These are phyloP conservation scores for Lithospermum erythrorhizon DNA, from an alignment of 257 asterid species.

Conservation along the genomic window DNA sequence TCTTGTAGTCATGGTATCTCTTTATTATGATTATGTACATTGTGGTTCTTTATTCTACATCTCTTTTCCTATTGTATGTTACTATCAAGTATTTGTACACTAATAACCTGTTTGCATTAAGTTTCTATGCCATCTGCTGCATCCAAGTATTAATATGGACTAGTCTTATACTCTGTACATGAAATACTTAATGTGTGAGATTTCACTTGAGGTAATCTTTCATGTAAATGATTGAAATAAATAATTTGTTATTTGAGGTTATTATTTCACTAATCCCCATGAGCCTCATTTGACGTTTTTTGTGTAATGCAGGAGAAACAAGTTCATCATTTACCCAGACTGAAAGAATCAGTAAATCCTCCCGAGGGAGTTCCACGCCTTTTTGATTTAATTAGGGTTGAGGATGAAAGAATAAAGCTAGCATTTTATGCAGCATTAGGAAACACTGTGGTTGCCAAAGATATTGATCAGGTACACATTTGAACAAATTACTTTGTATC, in stretches of 20 bases:
- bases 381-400: conserved; percentile 80
- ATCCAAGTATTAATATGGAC: background rate
- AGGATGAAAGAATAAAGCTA: conserved; percentile 82
- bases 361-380: conserved; percentile 84
- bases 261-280: background rate
- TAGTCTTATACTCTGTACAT: background rate
- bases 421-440: conserved; percentile 80
- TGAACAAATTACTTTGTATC: background rate
- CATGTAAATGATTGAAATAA: background rate
- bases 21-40: background rate
- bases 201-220: background rate
- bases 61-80: background rate
- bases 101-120: background rate
- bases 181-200: background rate
- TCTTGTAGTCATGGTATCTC: background rate
- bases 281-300: conserved; percentile 6
- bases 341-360: conserved; percentile 55
- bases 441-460: conserved; percentile 68
- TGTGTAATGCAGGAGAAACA: conserved; percentile 69
- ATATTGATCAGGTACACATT: conserved; percentile 70
- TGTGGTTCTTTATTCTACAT: background rate
- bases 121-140: background rate
- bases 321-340: conserved; percentile 34
- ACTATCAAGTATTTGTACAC: background rate
- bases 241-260: background rate